Evolutionary conservation across 2,329 filamentous ascomycete species (phyloP).

Genomic region (Apiospora aurea): DNA sequence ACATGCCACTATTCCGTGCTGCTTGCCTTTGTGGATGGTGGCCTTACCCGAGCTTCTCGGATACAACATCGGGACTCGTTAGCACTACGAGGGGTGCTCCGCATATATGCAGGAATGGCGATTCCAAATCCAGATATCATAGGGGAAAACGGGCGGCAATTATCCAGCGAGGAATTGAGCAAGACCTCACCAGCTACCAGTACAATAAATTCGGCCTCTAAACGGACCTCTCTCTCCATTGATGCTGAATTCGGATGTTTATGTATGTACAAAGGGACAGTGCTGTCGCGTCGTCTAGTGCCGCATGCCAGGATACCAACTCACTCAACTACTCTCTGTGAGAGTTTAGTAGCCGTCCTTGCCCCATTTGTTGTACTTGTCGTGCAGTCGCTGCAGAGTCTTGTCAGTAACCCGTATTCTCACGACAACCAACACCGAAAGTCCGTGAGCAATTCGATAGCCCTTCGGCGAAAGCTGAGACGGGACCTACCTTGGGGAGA

Average conservation of each 20-base stretch:
- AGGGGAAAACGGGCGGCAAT: background rate
- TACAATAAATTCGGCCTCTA: background rate
- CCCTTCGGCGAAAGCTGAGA: background rate
- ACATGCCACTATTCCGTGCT: background rate
- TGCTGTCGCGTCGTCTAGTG: conserved; percentile 21
- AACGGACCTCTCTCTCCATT: conserved; percentile 11
- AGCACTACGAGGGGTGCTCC: background rate
- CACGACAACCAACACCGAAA: background rate
- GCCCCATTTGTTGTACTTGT: conserved; percentile 99
- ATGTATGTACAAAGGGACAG: conserved; percentile 23
- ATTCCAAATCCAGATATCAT: background rate
- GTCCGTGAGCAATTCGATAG: background rate
- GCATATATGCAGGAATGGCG: background rate
- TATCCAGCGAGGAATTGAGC: no score
- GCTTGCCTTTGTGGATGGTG: background rate
- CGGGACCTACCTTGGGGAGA: conserved; percentile 76
- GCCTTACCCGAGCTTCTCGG: background rate
- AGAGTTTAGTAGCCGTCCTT: conserved; percentile 84
- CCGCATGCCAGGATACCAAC: conserved; percentile 20
- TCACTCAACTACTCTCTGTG: background rate
- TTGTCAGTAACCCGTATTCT: background rate
- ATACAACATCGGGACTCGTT: background rate
- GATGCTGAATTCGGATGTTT: conserved; percentile 20
- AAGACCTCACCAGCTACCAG: background rate
- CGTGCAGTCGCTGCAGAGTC: conserved; percentile 76